A percentile compares a stretch with the other conserved stretches of the same genome.
phyloP scores from a whole-genome alignment of 345 rosid species.

The Leavenworthia alabamica region DNA sequence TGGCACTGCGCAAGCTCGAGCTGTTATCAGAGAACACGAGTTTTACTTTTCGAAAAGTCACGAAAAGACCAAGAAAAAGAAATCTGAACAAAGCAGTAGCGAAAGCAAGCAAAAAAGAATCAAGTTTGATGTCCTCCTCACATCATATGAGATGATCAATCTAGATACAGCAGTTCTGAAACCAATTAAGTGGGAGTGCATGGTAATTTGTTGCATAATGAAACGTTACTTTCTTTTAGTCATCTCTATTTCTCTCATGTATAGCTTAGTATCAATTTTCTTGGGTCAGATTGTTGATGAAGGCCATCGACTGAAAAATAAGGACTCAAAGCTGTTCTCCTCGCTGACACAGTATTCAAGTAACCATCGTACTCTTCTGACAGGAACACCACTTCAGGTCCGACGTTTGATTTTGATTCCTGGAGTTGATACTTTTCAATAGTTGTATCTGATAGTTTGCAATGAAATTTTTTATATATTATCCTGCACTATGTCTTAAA shows the following conservation, averaged over 20 bases:
- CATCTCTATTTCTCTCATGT: not conserved
- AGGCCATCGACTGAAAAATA: slow-evolving; percentile 98
- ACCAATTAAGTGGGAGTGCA: slow-evolving; percentile 98
- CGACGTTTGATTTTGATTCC: slow-evolving; percentile 43
- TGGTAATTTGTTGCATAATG: slow-evolving; percentile 50
- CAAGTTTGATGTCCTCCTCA: slow-evolving; percentile 94
- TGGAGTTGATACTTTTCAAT: not conserved
- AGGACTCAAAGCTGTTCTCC: slow-evolving; percentile 90
- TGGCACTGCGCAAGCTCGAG: slow-evolving; percentile 82
- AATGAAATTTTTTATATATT: not conserved
- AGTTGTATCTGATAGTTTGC: slow-evolving; percentile 8
- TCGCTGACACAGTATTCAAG: slow-evolving; percentile 87
- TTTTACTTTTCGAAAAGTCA: slow-evolving; percentile 72
- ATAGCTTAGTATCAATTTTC: slow-evolving; percentile 25
- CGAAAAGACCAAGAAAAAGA: too few species aligned
- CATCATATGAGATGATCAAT: slow-evolving; percentile 99
- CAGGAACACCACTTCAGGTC: slow-evolving; percentile 99
- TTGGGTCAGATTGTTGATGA: slow-evolving; percentile 89
- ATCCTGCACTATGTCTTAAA: not conserved
- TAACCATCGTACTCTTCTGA: slow-evolving; percentile 86
- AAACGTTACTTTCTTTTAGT: not conserved
- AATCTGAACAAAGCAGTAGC: slow-evolving; percentile 45
- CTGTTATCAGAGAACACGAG: slow-evolving; percentile 86
- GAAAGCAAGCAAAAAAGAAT: slow-evolving; percentile 95
- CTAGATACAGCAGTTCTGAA: slow-evolving; percentile 69